A percentile compares a stretch with the other conserved stretches of the same genome.
Conservation (phyloP, 495 filamentous ascomycete genomes). For the Physcia stellaris region DNA sequence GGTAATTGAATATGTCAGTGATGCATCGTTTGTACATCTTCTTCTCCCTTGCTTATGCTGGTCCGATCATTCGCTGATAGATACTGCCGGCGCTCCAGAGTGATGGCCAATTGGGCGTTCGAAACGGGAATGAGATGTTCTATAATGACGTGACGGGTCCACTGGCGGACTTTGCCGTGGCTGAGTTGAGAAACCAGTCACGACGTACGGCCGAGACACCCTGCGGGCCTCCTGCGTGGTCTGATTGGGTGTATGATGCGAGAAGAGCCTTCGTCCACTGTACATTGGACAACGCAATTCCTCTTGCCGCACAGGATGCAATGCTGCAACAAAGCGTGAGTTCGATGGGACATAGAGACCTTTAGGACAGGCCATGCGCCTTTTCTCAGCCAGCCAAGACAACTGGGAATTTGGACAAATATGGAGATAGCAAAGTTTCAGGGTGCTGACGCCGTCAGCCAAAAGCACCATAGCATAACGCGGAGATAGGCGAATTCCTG, state of each 20-base stretch:
- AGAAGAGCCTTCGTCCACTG: constrained; percentile 23
- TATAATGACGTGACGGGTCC: constrained; percentile 20
- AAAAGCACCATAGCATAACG: too few relatives aligned
- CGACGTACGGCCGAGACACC: constrained; percentile 16
- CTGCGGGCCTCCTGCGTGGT: constrained; percentile 6
- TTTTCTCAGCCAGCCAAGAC: constrained; percentile 20
- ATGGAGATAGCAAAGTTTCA: too few relatives aligned
- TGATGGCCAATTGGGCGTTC: too few relatives aligned
- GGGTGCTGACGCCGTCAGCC: too few relatives aligned
- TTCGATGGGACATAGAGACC: constrained; percentile 12
- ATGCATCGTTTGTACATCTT: too few relatives aligned
- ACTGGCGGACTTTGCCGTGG: constrained; percentile 14
- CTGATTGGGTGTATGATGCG: constrained; percentile 17
- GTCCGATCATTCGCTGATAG: constrained; percentile 12
- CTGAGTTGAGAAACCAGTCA: constrained; percentile 13
- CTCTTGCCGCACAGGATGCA: constrained; percentile 19
- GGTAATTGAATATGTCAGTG: constrained; percentile 19
- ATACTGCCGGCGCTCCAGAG: too few relatives aligned
- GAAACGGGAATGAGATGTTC: too few relatives aligned
- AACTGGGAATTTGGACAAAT: constrained; percentile 8
- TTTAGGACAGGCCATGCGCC: constrained; percentile 20
- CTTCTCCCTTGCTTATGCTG: too few relatives aligned
- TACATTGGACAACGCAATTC: constrained; percentile 21
- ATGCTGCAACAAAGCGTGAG: constrained; percentile 18
- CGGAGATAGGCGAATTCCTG: too few relatives aligned